Evolutionary conservation across 2,329 filamentous ascomycete genomes (phyloP), one percentile per base, ranked within the genome.

Genomic region (Pseudopyrenochaeta lycopersici): DNA sequence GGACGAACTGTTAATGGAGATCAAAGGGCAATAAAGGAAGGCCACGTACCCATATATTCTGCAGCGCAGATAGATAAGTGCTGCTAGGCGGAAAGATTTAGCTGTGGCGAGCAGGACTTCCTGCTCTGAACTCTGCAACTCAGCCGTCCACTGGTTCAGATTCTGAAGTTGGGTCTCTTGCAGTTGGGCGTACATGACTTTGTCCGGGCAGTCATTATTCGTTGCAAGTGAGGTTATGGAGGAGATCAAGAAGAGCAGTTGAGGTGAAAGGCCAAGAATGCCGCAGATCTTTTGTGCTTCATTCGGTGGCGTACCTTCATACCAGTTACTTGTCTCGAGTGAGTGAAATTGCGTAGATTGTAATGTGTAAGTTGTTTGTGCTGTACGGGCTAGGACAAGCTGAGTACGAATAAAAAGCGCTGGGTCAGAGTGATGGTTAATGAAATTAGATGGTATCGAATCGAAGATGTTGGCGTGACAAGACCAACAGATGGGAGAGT

Each of bases 391-490:
- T 4, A 73, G 60, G 15, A 64, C 56, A 5, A 72, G 58, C 39
- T 73, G 68, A 4, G 60, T 57, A 32, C 64, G 66, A 14, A 73
- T 66, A 49, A 71, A 72, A n/a, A 70, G 54, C 12, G 63, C 66
- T 4, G 67, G 23, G 23, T 69, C 68, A 2, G 70, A 70, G 21
- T 63, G 52, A 18, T 63, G 62, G 42, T 68, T 54, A 38, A 70
- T 47, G 39, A 56, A 51, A 7, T 61, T 56, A 6, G 52, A 32
- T 6, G 71, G 70, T 7, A 70, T 69, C 4, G 62, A 63, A 42
- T 73, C 65, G 49, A 72, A 70, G 29, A 73, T 58, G 30, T 72
- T 72, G 39, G 71, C 68, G 21, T 73, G 71, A 38, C 60, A 64
- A 2, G 68, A 72, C 71, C 71, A 73, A 55, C 71, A 72, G 2